Evolutionary conservation across 2,329 filamentous ascomycete species (phyloP).

Genomic region (Monosporascus sp.): DNA sequence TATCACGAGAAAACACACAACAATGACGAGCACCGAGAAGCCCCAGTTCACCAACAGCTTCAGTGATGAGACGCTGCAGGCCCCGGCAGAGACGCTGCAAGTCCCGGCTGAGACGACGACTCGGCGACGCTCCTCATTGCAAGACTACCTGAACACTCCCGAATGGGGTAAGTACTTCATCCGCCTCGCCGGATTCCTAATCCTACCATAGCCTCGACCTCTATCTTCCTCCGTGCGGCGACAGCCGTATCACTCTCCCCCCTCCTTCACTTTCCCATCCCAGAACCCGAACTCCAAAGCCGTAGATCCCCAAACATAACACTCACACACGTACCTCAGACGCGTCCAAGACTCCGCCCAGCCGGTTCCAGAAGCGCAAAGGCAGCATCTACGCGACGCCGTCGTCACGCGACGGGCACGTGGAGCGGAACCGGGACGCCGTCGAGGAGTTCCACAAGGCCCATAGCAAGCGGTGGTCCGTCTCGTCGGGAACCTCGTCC

Average conservation of each 20-base stretch:
- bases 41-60: conserved; percentile 26
- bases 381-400: conserved; percentile 65
- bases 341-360: conserved; percentile 61
- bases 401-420: conserved; percentile 57
- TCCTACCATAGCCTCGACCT: neutral
- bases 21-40: conserved; percentile 13
- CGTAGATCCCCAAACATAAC: neutral
- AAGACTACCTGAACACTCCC: conserved; percentile 29
- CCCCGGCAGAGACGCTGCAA: conserved; percentile 5
- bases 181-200: neutral
- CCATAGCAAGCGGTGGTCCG: conserved; percentile 41
- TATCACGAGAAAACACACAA: conserved; percentile 1
- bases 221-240: too few species aligned
- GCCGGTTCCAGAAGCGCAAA: conserved; percentile 64
- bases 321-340: conserved; percentile 33
- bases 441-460: conserved; percentile 57
- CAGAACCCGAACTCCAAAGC: conserved; percentile 3
- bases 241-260: too few species aligned
- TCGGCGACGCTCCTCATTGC: conserved; percentile 26
- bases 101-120: conserved; percentile 13
- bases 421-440: conserved; percentile 48
- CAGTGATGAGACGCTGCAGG: conserved; percentile 11
- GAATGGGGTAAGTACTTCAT: conserved; percentile 40
- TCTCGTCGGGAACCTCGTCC: conserved; percentile 30
- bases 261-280: conserved; percentile 1